Evolutionary conservation across 2,329 filamentous ascomycete genomes (phyloP).

Genomic region (Neofusicoccum laricinum): DNA sequence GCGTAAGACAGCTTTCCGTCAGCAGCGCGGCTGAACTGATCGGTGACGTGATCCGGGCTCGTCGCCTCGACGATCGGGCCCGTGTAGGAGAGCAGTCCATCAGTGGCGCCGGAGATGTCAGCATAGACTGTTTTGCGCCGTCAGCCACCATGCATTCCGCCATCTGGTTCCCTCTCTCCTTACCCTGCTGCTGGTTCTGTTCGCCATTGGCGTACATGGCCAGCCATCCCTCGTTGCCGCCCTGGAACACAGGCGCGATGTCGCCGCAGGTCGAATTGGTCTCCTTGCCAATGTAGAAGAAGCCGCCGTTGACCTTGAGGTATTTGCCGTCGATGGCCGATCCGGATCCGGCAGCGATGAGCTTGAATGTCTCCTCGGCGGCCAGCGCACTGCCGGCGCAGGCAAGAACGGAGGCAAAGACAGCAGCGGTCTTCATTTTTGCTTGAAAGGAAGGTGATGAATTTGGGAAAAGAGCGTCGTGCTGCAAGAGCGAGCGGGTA

Average conservation of each 20-base stretch:
- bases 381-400: background rate
- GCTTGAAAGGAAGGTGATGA: background rate
- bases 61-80: background rate
- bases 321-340: background rate
- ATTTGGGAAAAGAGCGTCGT: no score
- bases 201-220: background rate
- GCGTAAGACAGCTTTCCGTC: no score
- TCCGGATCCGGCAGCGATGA: background rate
- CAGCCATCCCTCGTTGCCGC: background rate
- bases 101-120: background rate
- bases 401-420: background rate
- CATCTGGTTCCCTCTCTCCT: no score
- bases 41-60: background rate
- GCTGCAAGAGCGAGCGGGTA: no score
- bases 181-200: constrained; percentile 5
- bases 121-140: background rate
- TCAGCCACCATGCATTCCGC: background rate
- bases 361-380: background rate
- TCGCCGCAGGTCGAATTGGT: constrained; percentile 7
- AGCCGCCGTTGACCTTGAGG: background rate
- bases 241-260: background rate
- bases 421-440: constrained; percentile 4
- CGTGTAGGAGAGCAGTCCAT: background rate
- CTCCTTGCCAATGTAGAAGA: background rate
- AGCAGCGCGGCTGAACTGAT: background rate